Evolutionary conservation across 257 asterid species (phyloP).

Genomic region (Salvia miltiorrhiza): DNA sequence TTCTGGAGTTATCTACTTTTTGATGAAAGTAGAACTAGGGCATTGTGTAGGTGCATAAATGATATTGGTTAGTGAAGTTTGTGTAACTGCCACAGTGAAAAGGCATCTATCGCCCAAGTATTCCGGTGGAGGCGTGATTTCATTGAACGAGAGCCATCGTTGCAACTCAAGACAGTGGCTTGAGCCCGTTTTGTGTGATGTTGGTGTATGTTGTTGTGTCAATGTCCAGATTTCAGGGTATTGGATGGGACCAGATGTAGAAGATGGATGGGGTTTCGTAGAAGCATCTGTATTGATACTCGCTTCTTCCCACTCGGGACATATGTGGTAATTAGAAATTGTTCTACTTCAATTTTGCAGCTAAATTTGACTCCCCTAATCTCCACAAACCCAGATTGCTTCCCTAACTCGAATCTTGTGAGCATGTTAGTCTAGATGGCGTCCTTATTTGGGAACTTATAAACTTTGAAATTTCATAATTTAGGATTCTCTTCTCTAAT

Average conservation of each 20-base stretch:
- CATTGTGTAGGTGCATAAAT: neutral
- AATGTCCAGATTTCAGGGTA: constrained; percentile 47
- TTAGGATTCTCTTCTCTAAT: too few relatives aligned
- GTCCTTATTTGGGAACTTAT: too few relatives aligned
- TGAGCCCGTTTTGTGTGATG: constrained; percentile 24
- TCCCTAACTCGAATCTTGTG: too few relatives aligned
- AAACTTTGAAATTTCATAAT: too few relatives aligned
- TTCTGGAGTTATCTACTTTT: neutral
- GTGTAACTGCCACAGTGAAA: constrained; percentile 15
- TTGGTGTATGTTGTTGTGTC: constrained; percentile 25
- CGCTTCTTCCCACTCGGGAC: neutral
- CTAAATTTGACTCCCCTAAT: neutral
- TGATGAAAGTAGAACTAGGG: neutral
- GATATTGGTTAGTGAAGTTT: neutral
- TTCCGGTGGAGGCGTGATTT: constrained; percentile 24
- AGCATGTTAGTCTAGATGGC: too few relatives aligned
- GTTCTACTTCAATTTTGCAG: constrained; percentile 5
- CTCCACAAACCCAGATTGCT: too few relatives aligned
- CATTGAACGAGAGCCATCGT: constrained; percentile 20
- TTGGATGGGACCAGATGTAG: constrained; percentile 76
- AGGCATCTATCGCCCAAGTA: constrained; percentile 13
- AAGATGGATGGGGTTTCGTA: constrained; percentile 82
- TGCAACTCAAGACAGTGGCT: constrained; percentile 22
- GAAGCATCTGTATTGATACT: constrained; percentile 45
- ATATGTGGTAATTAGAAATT: neutral